These are phyloP conservation scores for Schizopora paradoxa DNA, from an alignment of 1,284 basidiomycete genomes.

Conservation along the genomic window DNA sequence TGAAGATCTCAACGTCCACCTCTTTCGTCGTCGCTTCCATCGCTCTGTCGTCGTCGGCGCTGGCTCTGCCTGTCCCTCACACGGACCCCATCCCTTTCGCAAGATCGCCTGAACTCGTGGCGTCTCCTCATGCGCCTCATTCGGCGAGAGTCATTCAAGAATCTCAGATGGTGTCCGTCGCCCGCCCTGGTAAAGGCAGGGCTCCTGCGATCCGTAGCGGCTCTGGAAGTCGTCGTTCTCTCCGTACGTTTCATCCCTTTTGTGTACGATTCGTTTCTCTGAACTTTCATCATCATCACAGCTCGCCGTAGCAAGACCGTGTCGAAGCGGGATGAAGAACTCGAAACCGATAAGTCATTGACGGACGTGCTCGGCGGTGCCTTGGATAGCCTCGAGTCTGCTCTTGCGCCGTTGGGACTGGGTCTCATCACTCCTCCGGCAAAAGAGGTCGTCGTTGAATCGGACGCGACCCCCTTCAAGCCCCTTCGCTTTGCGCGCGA, in stretches of 20 bases:
- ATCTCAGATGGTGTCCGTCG: constrained; percentile 1
- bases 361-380: too few species aligned
- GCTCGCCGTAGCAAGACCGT: background rate
- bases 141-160: background rate
- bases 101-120: constrained; percentile 12
- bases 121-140: constrained; percentile 11
- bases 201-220: background rate
- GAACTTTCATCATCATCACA: background rate
- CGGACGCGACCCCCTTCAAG: too few species aligned
- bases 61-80: constrained; percentile 7
- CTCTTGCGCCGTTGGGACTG: too few species aligned
- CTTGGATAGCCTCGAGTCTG: too few species aligned
- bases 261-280: background rate
- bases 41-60: constrained; percentile 26
- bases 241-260: constrained; percentile 2
- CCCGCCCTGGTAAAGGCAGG: too few species aligned
- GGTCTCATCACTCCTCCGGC: too few species aligned
- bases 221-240: constrained; percentile 7
- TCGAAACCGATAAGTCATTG: constrained; percentile 3
- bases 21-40: constrained; percentile 34
- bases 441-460: too few species aligned
- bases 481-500: too few species aligned
- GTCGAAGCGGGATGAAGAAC: too few species aligned
- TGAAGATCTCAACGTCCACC: constrained; percentile 35
- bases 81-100: background rate